phyloP scores from a whole-genome alignment of 2,329 filamentous ascomycete species.

The Thermothelomyces thermophilus region DNA sequence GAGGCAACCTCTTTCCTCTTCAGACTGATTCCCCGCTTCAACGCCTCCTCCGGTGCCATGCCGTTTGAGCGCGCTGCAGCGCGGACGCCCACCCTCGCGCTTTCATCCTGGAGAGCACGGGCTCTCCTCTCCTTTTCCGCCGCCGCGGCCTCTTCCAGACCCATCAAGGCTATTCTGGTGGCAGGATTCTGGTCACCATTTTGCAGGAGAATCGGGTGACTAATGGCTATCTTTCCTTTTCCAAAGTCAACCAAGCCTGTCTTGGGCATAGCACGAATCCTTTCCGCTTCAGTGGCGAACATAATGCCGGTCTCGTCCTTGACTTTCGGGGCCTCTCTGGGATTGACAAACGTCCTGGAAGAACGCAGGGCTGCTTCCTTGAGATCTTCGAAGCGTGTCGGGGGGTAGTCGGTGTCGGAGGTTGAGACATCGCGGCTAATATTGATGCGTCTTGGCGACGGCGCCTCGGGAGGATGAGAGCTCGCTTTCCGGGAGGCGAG shows the following conservation, averaged over 20 bases:
- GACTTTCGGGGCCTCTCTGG: conserved; percentile 27
- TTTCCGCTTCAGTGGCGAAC: conserved; percentile 34
- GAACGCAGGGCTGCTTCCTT: conserved; percentile 37
- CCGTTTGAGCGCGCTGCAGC: conserved; percentile 33
- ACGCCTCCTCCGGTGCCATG: conserved; percentile 29
- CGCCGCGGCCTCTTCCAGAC: conserved; percentile 42
- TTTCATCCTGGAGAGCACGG: conserved; percentile 29
- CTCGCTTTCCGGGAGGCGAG: conserved; percentile 24
- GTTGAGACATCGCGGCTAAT: conserved; percentile 37
- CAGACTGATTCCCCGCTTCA: conserved; percentile 31
- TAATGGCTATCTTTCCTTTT: conserved; percentile 40
- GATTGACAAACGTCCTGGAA: conserved; percentile 33
- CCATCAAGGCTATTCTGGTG: conserved; percentile 42
- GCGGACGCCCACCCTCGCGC: conserved; percentile 31
- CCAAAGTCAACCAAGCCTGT: conserved; percentile 26
- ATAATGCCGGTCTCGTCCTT: conserved; percentile 24
- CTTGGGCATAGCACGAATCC: conserved; percentile 36
- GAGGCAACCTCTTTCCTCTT: conserved; percentile 36
- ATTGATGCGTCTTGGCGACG: conserved; percentile 32
- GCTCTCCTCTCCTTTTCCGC: conserved; percentile 41
- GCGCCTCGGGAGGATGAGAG: conserved; percentile 34
- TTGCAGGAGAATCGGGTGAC: conserved; percentile 41
- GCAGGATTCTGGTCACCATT: conserved; percentile 35
- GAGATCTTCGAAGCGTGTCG: conserved; percentile 43
- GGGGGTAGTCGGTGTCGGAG: conserved; percentile 38